A percentile compares a stretch with the other conserved stretches of the same genome.
Conservation (phyloP, 192 early-diverging fungal species). For the Geranomyces variabilis region DNA sequence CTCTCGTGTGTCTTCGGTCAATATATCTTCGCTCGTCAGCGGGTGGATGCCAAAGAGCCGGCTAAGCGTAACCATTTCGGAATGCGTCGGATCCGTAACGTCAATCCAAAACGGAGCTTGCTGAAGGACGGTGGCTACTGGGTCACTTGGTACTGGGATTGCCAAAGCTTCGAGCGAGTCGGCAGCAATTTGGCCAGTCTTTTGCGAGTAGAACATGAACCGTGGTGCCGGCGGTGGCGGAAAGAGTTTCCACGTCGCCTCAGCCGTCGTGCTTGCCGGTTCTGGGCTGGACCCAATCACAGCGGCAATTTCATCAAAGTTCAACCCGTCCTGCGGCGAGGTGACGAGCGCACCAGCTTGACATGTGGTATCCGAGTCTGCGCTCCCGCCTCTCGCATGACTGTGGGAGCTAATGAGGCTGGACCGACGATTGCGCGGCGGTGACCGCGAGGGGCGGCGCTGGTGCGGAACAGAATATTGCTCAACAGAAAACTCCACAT, state of each 20-base stretch:
- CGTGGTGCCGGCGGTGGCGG: constrained; percentile 20
- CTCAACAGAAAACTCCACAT: constrained; percentile 22
- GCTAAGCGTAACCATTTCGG: constrained; percentile 48
- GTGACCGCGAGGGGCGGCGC: not conserved
- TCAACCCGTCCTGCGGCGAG: not conserved
- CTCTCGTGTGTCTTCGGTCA: constrained; percentile 84
- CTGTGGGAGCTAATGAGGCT: not conserved
- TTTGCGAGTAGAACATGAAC: constrained; percentile 49
- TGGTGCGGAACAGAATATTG: not conserved
- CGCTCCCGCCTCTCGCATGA: not conserved
- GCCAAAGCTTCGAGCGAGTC: constrained; percentile 36
- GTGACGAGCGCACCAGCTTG: constrained; percentile 14
- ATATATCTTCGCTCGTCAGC: constrained; percentile 90
- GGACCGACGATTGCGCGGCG: not conserved
- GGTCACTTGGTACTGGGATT: constrained; percentile 12
- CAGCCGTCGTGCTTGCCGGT: not conserved
- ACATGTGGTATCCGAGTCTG: not conserved
- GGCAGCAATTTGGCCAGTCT: constrained; percentile 31
- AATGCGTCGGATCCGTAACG: constrained; percentile 45
- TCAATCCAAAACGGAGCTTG: constrained; percentile 58
- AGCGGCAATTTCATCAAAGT: constrained; percentile 22
- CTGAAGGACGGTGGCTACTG: constrained; percentile 31
- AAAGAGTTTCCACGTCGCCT: constrained; percentile 3
- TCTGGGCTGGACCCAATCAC: constrained; percentile 2
- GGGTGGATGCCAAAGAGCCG: constrained; percentile 84